phyloP scores from a whole-genome alignment of 1,284 basidiomycete species.

The Stygiomarasmius scandens region DNA sequence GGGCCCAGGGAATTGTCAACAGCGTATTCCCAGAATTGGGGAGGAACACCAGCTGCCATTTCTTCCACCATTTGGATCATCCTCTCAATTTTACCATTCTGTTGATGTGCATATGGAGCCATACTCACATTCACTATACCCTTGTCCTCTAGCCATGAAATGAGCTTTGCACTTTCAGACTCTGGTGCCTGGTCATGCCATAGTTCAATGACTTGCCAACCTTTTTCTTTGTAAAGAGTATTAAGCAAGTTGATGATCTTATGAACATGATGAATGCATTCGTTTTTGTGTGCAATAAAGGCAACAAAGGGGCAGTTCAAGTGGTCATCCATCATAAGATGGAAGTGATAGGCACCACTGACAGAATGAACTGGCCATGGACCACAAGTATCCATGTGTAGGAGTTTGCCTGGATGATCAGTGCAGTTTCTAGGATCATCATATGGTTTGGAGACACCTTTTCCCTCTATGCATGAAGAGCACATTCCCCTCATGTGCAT shows the following conservation, averaged over 20 bases:
- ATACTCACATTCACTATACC: background rate
- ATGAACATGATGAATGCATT: background rate
- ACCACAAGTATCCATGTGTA: slow-evolving; percentile 14
- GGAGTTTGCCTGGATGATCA: background rate
- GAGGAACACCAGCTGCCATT: slow-evolving; percentile 28
- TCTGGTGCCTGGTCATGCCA: background rate
- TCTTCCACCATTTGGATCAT: too few species aligned
- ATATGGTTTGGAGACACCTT: background rate
- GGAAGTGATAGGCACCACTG: background rate
- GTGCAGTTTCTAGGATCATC: background rate
- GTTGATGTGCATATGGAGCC: slow-evolving; percentile 26
- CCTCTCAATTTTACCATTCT: too few species aligned
- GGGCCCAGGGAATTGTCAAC: slow-evolving; percentile 6
- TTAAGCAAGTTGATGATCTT: background rate
- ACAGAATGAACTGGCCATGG: too few species aligned
- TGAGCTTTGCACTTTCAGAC: background rate
- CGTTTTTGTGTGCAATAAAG: background rate
- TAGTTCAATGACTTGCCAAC: background rate
- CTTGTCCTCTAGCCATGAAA: background rate
- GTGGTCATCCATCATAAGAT: slow-evolving; percentile 1
- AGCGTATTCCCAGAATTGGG: slow-evolving; percentile 27
- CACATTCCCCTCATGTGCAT: background rate
- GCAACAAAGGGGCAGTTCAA: background rate
- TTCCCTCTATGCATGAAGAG: background rate
- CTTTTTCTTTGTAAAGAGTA: background rate